Evolutionary conservation across 306 rosid species (phyloP), one percentile per base, ranked within the genome.

Genomic region (Neltuma alba): DNA sequence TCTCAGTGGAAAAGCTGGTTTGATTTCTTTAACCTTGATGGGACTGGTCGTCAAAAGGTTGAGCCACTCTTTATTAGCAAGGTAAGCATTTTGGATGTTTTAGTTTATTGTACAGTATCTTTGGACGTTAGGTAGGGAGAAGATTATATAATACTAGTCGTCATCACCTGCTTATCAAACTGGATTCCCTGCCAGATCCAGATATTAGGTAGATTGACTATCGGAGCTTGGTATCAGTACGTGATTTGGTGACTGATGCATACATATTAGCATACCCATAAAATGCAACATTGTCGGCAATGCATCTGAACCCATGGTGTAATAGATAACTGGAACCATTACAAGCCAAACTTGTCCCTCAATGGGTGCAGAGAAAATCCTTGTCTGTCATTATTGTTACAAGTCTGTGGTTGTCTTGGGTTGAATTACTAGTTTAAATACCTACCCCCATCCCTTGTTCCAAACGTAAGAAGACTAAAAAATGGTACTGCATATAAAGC

Each of bases 61-160:
- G 92, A 94, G 84, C 98, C 99, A 27, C 95, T 92, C 80, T 89
- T 87, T 85, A 82, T 92, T 60, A 95, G 99, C 88, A 95, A 95
- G 98, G 99, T 94, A 79, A 84, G 76, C 42, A 34, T 72, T 28
- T 55, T 60, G 69, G 77, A 25, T 37, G 27, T 27, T 58, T 14
- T 10, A 42, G 58, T 44, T 70, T 60, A 27, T 73, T 36, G 6
- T 28, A n/a, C 42, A 25, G 76, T 38, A 42, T 9, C 20, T 23
- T 60, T 44, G 66, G 48, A 38, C 74, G 31, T 75, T 25, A n/a
- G 30, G 55, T 37, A 34, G 36, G 58, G 20, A 76, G 36, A 42
- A 38, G 63, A 44, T 37, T 33, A 8, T 76, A 57, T 57, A 7
- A 34, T 50, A 61, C 81, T 64, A 79, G 61, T 72, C 65, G 44